These are phyloP conservation scores for Cystobasidiopsis lactophilus DNA, from an alignment of 768 basidiomycete species.

Conservation along the genomic window DNA sequence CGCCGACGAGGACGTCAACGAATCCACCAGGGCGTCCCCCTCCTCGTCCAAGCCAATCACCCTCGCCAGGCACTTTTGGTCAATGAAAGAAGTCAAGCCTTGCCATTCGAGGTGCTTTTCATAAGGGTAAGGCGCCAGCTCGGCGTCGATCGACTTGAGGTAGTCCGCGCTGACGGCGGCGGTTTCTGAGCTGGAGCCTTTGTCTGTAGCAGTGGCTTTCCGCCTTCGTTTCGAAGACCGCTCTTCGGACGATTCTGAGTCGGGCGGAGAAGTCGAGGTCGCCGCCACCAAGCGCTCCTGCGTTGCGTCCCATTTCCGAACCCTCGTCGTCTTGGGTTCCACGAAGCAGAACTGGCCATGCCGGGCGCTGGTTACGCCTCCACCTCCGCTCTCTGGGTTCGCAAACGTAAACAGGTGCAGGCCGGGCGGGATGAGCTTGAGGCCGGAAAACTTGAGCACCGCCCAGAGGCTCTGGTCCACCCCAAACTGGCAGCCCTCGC, in stretches of 20 bases:
- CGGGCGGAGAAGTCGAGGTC: no score
- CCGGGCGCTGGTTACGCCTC: slow-evolving; percentile 17
- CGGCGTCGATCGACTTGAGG: slow-evolving; percentile 22
- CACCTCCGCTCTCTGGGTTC: slow-evolving; percentile 3
- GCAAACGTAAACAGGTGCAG: slow-evolving; percentile 26
- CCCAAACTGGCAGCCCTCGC: no score
- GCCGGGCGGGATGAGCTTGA: slow-evolving; percentile 27
- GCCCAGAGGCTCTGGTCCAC: no score
- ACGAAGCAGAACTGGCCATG: slow-evolving; percentile 20
- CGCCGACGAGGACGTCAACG: slow-evolving; percentile 17
- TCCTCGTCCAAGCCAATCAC: slow-evolving; percentile 19
- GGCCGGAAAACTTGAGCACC: slow-evolving; percentile 17
- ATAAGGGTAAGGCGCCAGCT: slow-evolving; percentile 26
- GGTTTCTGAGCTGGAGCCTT: slow-evolving; percentile 4
- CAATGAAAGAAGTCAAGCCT: slow-evolving; percentile 17
- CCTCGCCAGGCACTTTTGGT: slow-evolving; percentile 13
- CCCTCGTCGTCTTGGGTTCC: slow-evolving; percentile 14
- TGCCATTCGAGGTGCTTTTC: slow-evolving; percentile 20
- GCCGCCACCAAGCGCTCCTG: slow-evolving; percentile 18
- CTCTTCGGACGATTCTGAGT: not conserved
- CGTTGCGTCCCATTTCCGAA: slow-evolving; percentile 19
- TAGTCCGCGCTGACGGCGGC: slow-evolving; percentile 22
- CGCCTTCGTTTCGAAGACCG: not conserved
- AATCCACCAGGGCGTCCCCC: slow-evolving; percentile 19
- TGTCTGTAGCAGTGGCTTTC: not conserved